Conservation (phyloP, 768 basidiomycete species). For the Termitomyces sp. region DNA sequence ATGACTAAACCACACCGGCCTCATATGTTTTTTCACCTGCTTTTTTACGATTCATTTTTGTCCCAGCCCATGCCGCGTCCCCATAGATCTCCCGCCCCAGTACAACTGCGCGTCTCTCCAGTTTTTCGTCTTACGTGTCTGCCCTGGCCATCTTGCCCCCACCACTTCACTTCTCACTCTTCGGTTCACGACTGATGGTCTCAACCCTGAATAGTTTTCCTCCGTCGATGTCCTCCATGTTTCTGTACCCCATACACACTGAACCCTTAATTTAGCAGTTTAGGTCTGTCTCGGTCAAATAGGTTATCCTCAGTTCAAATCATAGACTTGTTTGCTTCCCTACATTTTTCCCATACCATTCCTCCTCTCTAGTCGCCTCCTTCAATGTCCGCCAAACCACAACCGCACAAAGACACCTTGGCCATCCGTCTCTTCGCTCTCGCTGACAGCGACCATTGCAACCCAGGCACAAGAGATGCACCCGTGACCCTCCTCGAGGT, state of each 20-base stretch:
- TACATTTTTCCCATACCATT: no score
- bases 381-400: background rate
- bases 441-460: background rate
- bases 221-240: background rate
- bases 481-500: slow-evolving; percentile 8
- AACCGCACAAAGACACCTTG: background rate
- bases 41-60: background rate
- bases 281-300: no score
- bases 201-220: background rate
- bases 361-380: no score
- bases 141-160: no score
- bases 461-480: background rate
- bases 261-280: background rate
- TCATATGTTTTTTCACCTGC: background rate
- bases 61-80: no score
- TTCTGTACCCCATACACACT: background rate
- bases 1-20: background rate
- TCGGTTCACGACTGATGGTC: background rate
- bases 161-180: no score
- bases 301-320: background rate
- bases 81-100: no score
- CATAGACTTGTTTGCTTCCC: background rate
- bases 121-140: no score
- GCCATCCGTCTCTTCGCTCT: background rate
- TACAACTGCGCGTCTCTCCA: no score